Conservation (phyloP, 2,329 filamentous ascomycete genomes). For the Microsporum audouinii region DNA sequence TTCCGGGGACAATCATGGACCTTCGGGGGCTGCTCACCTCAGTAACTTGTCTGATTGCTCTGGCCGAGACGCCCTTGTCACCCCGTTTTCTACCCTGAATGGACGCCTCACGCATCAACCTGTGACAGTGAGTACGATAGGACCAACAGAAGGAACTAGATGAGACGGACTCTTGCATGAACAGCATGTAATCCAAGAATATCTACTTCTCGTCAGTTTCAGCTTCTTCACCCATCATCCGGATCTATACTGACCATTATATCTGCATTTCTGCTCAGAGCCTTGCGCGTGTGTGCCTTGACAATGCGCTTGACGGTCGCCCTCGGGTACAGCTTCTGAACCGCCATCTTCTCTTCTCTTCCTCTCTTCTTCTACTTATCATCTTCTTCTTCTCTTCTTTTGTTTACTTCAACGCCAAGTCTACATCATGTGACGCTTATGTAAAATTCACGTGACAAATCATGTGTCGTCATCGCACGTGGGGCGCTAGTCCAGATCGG, state of each 20-base stretch:
- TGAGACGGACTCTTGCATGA: conserved; percentile 53
- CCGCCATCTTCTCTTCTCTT: conserved; percentile 39
- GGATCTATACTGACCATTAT: conserved; percentile 53
- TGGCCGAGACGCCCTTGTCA: conserved; percentile 61
- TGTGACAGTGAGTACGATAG: conserved; percentile 24
- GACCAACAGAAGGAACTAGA: background rate
- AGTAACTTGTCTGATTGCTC: conserved; percentile 65
- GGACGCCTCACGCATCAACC: conserved; percentile 66
- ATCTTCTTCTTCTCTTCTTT: background rate
- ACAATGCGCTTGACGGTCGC: conserved; percentile 78
- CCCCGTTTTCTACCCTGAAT: conserved; percentile 64
- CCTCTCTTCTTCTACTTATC: background rate
- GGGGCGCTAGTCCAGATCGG: conserved; percentile 1
- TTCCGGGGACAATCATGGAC: background rate
- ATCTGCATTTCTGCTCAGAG: conserved; percentile 73
- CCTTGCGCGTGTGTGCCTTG: conserved; percentile 74
- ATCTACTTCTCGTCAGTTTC: conserved; percentile 46
- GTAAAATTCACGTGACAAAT: background rate
- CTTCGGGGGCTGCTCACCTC: conserved; percentile 44
- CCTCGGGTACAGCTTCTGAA: conserved; percentile 67
- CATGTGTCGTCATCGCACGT: background rate
- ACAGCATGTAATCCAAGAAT: conserved; percentile 72
- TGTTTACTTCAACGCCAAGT: background rate
- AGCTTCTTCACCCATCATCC: background rate
- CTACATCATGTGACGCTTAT: background rate